phyloP scores from a whole-genome alignment of 441 rosid species.

The Raphanus hybrid region DNA sequence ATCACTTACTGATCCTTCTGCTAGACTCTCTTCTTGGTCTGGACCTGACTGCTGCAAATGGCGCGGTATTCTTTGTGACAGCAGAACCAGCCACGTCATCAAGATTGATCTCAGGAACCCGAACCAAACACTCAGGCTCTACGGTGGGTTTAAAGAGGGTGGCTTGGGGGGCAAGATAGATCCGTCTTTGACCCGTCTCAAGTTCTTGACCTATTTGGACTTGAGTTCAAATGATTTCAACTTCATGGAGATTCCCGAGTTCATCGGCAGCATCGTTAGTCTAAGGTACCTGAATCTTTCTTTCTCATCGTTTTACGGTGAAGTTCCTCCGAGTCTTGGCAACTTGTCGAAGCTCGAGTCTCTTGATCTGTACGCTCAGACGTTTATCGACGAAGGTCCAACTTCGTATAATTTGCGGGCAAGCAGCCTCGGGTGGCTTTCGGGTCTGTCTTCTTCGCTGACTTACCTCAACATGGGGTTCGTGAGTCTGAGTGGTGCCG shows the following conservation, averaged over 20 bases:
- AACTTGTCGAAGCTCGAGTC: slow-evolving; percentile 47
- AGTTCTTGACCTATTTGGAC: slow-evolving; percentile 42
- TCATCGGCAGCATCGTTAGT: slow-evolving; percentile 34
- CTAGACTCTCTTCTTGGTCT: slow-evolving; percentile 44
- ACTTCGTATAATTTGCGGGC: neutral
- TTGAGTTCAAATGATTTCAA: slow-evolving; percentile 42
- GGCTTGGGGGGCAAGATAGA: slow-evolving; percentile 43
- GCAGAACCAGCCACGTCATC: slow-evolving; percentile 34
- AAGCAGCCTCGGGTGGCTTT: slow-evolving; percentile 45
- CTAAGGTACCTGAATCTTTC: slow-evolving; percentile 51
- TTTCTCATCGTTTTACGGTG: slow-evolving; percentile 50
- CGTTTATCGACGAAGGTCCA: slow-evolving; percentile 5
- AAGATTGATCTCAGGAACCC: slow-evolving; percentile 42
- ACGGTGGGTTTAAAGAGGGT: neutral
- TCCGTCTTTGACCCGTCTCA: slow-evolving; percentile 37
- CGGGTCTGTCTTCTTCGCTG: slow-evolving; percentile 46
- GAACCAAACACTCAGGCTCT: neutral
- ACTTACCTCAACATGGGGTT: slow-evolving; percentile 41
- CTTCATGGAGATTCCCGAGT: slow-evolving; percentile 32
- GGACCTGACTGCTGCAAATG: slow-evolving; percentile 48
- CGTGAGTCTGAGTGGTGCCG: slow-evolving; percentile 38
- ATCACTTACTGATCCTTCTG: slow-evolving; percentile 32
- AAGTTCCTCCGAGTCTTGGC: slow-evolving; percentile 46
- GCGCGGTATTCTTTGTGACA: slow-evolving; percentile 39
- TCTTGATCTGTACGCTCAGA: slow-evolving; percentile 47